A percentile compares a stretch with the other conserved stretches of the same genome.
Conservation (phyloP, 2,329 filamentous ascomycete species). For the Beauveria australis region DNA sequence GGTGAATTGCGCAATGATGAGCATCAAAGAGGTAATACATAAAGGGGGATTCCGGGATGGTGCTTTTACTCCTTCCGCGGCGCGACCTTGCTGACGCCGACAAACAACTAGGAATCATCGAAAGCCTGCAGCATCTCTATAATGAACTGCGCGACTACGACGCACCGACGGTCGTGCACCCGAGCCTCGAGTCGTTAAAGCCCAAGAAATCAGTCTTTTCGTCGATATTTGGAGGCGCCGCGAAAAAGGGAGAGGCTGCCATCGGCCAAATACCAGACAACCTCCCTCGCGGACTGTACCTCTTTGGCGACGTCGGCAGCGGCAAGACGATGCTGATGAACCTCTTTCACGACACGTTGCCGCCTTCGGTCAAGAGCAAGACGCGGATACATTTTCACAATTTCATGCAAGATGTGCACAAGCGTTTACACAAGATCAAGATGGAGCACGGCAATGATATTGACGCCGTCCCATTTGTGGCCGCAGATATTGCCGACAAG, state of each 20-base stretch:
- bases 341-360: slow-evolving; percentile 89
- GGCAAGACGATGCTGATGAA: slow-evolving; percentile 99
- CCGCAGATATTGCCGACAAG: slow-evolving; percentile 83
- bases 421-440: slow-evolving; percentile 81
- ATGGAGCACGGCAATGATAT: slow-evolving; percentile 81
- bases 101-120: slow-evolving; percentile 61
- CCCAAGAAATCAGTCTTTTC: slow-evolving; percentile 46
- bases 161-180: slow-evolving; percentile 66
- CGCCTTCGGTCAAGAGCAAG: slow-evolving; percentile 69
- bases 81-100: background rate
- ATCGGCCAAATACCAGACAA: slow-evolving; percentile 55
- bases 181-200: slow-evolving; percentile 62
- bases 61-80: background rate
- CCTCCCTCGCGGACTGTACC: slow-evolving; percentile 82
- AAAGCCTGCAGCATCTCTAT: slow-evolving; percentile 81
- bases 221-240: slow-evolving; percentile 52
- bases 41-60: background rate
- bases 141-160: slow-evolving; percentile 69
- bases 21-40: slow-evolving; percentile 68
- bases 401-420: slow-evolving; percentile 98
- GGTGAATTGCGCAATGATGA: slow-evolving; percentile 77
- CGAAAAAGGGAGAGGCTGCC: slow-evolving; percentile 27
- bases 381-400: slow-evolving; percentile 97
- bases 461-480: slow-evolving; percentile 84
- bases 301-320: slow-evolving; percentile 93